Evolutionary conservation across 441 rosid genomes (phyloP), one percentile per base, ranked within the genome.

Genomic region (Euphorbia corollata): DNA sequence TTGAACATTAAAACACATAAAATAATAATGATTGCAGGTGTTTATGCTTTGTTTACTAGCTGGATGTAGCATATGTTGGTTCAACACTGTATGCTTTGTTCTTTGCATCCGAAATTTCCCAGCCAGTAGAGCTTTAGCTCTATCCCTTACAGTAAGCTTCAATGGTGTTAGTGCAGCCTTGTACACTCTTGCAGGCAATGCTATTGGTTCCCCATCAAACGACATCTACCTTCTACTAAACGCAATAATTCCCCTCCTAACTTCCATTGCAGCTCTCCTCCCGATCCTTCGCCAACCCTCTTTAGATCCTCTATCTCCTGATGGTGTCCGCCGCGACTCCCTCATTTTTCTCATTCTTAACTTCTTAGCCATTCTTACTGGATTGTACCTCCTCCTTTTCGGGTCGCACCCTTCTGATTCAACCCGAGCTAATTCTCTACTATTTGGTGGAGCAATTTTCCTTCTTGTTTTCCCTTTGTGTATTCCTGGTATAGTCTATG

Each of bases 61-160:
- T 63, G 98, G 98, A 72, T 78, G 87, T 68, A 93, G 97, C 77
- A 93, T 93, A 47, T 90, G 97, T 60, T 93, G 97, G 98, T 93
- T 93, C 89, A 93, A 93, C 85, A 93, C 98, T 19, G 95, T 93
- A 8, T 93, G 98, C 63, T 90, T 87, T 73, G 92, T 90, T 32
- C 92, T 90, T 20, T 93, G 97, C 88, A 85, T 90, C 51, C 77
- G 79, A 13, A 90, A 90, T 75, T 93, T 93, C 85, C 88, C 92
- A 19, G 72, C 75, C n/a, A 89, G 83, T 68, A 68, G 92, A 67
- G 69, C 98, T 41, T 84, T 93, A 15, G 98, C 98, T 43, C 68
- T 93, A 5, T 89, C 97, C 12, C 96, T 93, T 19, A 92, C 98
- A 19, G 86, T 92, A 4, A 82, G 96, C 87, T 92, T 88, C 84